A percentile compares a stretch with the other conserved stretches of the same genome.
Conservation (phyloP, 2,329 filamentous ascomycete genomes). For the Xylaria hypoxylon region DNA sequence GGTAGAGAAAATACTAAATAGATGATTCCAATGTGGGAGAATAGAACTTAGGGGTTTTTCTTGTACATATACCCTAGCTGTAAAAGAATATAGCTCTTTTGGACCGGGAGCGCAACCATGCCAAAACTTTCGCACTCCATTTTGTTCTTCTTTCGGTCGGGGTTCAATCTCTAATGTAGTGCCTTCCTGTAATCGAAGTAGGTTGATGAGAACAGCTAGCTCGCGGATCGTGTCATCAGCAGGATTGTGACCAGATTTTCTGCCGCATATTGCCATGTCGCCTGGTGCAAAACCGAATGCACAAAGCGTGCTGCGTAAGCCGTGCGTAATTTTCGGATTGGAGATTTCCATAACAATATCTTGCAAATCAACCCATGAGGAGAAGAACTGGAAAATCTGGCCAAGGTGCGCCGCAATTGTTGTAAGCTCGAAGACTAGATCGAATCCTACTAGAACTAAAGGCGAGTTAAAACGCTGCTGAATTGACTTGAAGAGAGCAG, state of each 20-base stretch:
- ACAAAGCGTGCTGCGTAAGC: slow-evolving; percentile 31
- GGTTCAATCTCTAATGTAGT: slow-evolving; percentile 14
- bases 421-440: slow-evolving; percentile 24
- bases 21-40: slow-evolving; percentile 15
- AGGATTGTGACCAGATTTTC: slow-evolving; percentile 29
- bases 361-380: slow-evolving; percentile 35
- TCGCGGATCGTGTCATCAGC: slow-evolving; percentile 31
- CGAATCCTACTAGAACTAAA: slow-evolving; percentile 29
- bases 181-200: slow-evolving; percentile 12
- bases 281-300: slow-evolving; percentile 23
- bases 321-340: background rate
- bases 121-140: slow-evolving; percentile 13
- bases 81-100: slow-evolving; percentile 33
- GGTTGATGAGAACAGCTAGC: slow-evolving; percentile 26
- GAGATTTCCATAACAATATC: slow-evolving; percentile 25
- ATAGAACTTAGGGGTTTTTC: slow-evolving; percentile 21
- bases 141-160: background rate
- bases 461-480: slow-evolving; percentile 15
- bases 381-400: slow-evolving; percentile 27
- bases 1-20: slow-evolving; percentile 23
- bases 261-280: slow-evolving; percentile 17
- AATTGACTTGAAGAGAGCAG: slow-evolving; percentile 20
- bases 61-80: slow-evolving; percentile 22
- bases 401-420: slow-evolving; percentile 29
- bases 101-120: slow-evolving; percentile 19